Percentiles rank a stretch among this genome's conserved stretches.
phyloP scores from a whole-genome alignment of 257 asterid genomes.

The Ilex asprella region DNA sequence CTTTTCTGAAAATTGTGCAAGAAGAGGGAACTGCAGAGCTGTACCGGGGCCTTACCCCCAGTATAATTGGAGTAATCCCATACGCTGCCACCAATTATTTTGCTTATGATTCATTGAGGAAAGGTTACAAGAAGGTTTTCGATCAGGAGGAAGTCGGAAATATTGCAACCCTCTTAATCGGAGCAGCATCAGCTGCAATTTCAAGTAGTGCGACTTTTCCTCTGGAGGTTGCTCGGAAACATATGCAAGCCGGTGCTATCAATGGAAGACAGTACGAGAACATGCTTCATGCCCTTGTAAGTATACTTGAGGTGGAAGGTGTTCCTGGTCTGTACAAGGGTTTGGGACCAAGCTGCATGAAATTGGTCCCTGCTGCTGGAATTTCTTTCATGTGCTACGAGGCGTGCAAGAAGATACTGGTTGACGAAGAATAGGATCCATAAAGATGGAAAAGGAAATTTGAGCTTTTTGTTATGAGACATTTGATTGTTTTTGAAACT shows the following conservation, averaged over 20 bases:
- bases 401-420: conserved; percentile 44
- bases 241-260: conserved; percentile 53
- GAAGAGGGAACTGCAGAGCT: conserved; percentile 51
- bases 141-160: conserved; percentile 38
- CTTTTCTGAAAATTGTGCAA: conserved; percentile 39
- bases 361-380: conserved; percentile 53
- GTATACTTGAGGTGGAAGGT: conserved; percentile 47
- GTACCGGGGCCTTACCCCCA: conserved; percentile 43
- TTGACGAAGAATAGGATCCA: conserved; percentile 27
- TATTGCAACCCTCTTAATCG: conserved; percentile 45
- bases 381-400: conserved; percentile 53
- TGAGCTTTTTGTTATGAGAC: conserved; percentile 36
- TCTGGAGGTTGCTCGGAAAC: conserved; percentile 46
- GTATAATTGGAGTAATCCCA: conserved; percentile 49
- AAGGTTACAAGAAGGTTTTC: conserved; percentile 31
- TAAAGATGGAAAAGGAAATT: background rate
- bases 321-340: conserved; percentile 36
- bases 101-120: conserved; percentile 41
- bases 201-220: conserved; percentile 54
- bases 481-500: background rate
- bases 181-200: conserved; percentile 50
- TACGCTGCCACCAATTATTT: conserved; percentile 45
- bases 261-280: conserved; percentile 38
- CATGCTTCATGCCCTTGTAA: conserved; percentile 42
- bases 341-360: conserved; percentile 54